Evolutionary conservation across 257 asterid species (phyloP).

Genomic region (Rubia yunnanensis): DNA sequence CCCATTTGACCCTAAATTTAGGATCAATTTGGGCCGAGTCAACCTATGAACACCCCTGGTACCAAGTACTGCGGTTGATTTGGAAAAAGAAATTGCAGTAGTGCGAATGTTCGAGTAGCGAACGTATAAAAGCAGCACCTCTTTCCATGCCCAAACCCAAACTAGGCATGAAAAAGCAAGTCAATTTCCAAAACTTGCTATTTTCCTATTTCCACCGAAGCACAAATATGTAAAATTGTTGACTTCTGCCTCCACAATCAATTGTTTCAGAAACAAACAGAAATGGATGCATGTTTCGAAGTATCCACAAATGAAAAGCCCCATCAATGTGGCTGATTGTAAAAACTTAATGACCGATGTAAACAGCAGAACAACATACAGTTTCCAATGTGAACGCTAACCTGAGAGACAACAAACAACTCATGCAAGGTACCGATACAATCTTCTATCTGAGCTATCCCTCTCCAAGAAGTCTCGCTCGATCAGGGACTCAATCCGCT

Average conservation of each 20-base stretch:
- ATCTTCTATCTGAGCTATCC: slow-evolving; percentile 53
- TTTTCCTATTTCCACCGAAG: background rate
- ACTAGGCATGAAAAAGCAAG: background rate
- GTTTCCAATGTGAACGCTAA: slow-evolving; percentile 3
- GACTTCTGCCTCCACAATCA: background rate
- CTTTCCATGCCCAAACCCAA: background rate
- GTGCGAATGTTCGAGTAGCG: no score
- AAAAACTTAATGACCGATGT: slow-evolving; percentile 3
- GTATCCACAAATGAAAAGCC: background rate
- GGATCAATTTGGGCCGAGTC: no score
- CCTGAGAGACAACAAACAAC: slow-evolving; percentile 10
- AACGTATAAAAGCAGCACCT: no score
- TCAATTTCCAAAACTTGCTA: background rate
- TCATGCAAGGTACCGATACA: slow-evolving; percentile 68
- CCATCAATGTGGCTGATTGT: background rate
- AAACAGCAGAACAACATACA: slow-evolving; percentile 9
- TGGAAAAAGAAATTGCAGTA: no score
- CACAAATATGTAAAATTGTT: background rate
- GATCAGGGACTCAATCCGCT: slow-evolving; percentile 73
- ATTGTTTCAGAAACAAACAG: background rate
- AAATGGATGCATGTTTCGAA: background rate
- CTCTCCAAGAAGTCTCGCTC: slow-evolving; percentile 86
- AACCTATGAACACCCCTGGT: no score
- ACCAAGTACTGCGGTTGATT: no score
- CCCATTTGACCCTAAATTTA: no score